Evolutionary conservation across 1,284 basidiomycete species (phyloP).

Genomic region (Ganoderma leucocontextum): DNA sequence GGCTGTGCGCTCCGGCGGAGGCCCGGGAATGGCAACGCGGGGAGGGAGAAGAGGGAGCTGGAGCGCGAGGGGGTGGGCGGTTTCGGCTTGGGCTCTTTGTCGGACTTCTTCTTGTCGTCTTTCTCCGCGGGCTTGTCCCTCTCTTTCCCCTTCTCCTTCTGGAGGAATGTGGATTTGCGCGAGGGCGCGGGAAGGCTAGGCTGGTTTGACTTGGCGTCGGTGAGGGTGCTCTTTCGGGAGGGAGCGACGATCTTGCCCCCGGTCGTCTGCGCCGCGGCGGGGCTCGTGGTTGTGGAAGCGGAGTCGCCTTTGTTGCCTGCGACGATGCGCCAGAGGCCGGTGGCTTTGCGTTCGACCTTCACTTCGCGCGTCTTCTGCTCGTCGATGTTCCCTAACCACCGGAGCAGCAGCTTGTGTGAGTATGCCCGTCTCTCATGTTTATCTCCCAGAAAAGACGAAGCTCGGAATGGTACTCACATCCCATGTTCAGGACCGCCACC

Average conservation of each 20-base stretch:
- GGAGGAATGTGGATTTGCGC: slow-evolving; percentile 13
- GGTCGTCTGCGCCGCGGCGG: slow-evolving; percentile 3
- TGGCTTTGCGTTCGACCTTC: slow-evolving; percentile 58
- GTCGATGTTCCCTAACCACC: slow-evolving; percentile 63
- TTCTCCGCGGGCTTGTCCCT: slow-evolving; percentile 4
- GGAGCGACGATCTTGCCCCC: slow-evolving; percentile 11
- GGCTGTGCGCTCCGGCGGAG: slow-evolving; percentile 32
- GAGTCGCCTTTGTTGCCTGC: slow-evolving; percentile 47
- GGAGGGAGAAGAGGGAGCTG: slow-evolving; percentile 28
- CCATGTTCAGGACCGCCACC: slow-evolving; percentile 75
- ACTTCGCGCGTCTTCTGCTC: slow-evolving; percentile 59
- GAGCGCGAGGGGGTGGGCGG: slow-evolving; percentile 12
- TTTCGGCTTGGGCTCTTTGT: slow-evolving; percentile 9
- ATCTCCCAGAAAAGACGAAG: neutral
- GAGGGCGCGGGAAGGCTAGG: slow-evolving; percentile 16
- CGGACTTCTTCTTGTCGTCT: slow-evolving; percentile 6
- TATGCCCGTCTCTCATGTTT: neutral
- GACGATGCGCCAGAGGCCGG: slow-evolving; percentile 63
- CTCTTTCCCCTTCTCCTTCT: slow-evolving; percentile 14
- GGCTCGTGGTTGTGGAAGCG: slow-evolving; percentile 2
- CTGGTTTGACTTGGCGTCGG: slow-evolving; percentile 18
- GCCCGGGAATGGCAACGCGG: slow-evolving; percentile 26
- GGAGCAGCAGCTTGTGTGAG: neutral
- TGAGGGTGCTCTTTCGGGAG: slow-evolving; percentile 20
- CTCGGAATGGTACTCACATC: slow-evolving; percentile 58